Evolutionary conservation across 2,329 filamentous ascomycete species (phyloP).

Genomic region (Macrophomina pseudophaseolina): DNA sequence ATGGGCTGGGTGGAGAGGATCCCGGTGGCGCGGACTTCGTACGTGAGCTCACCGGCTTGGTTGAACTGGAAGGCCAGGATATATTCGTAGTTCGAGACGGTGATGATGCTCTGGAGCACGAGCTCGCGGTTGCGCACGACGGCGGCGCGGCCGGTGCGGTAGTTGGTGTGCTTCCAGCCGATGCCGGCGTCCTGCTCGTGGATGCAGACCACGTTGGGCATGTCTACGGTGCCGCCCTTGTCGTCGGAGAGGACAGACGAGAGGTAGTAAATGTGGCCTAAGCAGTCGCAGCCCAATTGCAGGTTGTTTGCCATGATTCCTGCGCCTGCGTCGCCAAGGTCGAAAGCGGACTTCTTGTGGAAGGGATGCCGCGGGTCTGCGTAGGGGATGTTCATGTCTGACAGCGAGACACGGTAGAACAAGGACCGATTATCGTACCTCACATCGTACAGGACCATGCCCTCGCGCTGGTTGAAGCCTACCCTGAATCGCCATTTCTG

Average conservation of each 20-base stretch:
- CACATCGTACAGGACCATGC: conserved; percentile 71
- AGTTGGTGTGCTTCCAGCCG: conserved; percentile 75
- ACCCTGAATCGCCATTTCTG: conserved; percentile 75
- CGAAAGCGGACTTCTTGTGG: conserved; percentile 73
- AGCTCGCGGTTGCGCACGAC: conserved; percentile 68
- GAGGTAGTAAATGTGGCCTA: conserved; percentile 73
- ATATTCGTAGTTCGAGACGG: conserved; percentile 75
- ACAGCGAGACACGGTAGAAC: conserved; percentile 70
- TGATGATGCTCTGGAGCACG: conserved; percentile 73
- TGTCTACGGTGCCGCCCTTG: conserved; percentile 62
- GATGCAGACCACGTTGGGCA: conserved; percentile 72
- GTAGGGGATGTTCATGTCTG: conserved; percentile 70
- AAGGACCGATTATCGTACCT: conserved; percentile 67
- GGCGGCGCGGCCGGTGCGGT: conserved; percentile 67
- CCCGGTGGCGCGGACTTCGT: conserved; percentile 72
- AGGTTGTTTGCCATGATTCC: conserved; percentile 73
- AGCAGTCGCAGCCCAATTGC: conserved; percentile 71
- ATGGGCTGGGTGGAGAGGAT: conserved; percentile 72
- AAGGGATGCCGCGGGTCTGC: conserved; percentile 70
- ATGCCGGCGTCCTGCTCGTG: conserved; percentile 74
- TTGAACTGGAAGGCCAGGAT: conserved; percentile 75
- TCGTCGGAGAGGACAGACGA: conserved; percentile 63
- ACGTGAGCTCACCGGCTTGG: conserved; percentile 69
- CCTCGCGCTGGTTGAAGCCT: conserved; percentile 71
- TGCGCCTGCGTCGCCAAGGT: conserved; percentile 69